Evolutionary conservation across 169 alveolate species (phyloP), one percentile per base, ranked within the genome.

Genomic region (Cytauxzoon felis): DNA sequence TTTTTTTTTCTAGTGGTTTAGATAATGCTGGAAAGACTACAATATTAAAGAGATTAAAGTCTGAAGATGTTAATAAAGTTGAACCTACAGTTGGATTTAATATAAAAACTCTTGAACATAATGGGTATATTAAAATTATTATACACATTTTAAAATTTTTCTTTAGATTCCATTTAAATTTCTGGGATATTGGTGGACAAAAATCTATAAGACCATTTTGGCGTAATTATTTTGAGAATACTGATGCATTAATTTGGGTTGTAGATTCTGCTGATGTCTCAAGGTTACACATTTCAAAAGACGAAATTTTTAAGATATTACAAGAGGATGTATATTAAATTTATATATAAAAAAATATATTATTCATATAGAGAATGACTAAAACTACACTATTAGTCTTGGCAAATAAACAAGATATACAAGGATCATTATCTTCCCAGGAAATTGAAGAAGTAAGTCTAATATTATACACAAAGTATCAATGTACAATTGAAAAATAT

Each of bases 181-280:
- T 94, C 51, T 98, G 99, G 99, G 99, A 98, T 81, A 96, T 98
- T 16, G 99, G 99, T n/a, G 99, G 99, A 18, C 99, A 98, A 87
- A 91, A 94, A 50, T 89, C 99, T 18, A 96, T 98, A 50, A 83
- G 99, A 57, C 91, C 97, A 32, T 96, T 93, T 63, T 98, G 99
- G 99, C 85, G 97, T 76, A 96, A 98, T 82, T 97, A 97, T 91
- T 98, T 95, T 83, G 99, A 97, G 83, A 86, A 94, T 60, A 96
- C 99, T 18, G 99, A 98, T 85, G 99, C 98, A 23, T 87, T 98
- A 26, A 93, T 98, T 33, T 95, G 96, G 95, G 99, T 95, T 13
- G 96, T 95, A 27, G 98, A 95, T 70, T 92, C 99, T 19, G 95
- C 98, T n/a, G 99, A 97, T 87, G 75, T 91, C 41, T 88, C 92